phyloP scores from a whole-genome alignment of 345 rosid genomes.

The Syzygium oleosum region DNA sequence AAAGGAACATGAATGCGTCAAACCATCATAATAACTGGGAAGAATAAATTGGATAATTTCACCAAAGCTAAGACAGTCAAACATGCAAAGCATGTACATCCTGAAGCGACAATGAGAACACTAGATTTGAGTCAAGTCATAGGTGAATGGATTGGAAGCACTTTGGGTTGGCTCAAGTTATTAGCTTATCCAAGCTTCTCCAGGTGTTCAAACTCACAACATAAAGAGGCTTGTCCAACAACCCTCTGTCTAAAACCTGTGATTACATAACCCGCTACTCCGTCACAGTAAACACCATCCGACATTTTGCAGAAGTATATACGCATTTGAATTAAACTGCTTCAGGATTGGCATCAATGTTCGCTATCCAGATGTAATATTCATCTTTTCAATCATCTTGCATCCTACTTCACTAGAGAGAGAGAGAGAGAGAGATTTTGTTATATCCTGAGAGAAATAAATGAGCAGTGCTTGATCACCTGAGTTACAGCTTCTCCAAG shows the following conservation, averaged over 20 bases:
- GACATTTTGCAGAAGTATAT: not conserved
- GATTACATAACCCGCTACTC: not conserved
- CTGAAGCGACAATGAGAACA: not conserved
- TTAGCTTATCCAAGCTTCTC: not conserved
- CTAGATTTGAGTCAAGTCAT: not conserved
- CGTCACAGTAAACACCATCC: not conserved
- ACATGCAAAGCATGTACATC: not conserved
- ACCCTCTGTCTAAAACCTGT: not conserved
- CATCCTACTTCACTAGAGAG: not conserved
- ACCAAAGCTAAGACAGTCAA: not conserved
- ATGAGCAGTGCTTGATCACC: constrained; percentile 29
- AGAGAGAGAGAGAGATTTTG: not conserved
- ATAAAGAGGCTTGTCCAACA: not conserved
- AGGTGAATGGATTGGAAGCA: not conserved
- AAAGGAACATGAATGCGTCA: not conserved
- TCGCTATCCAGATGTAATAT: not conserved
- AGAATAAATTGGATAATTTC: not conserved
- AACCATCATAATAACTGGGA: not conserved
- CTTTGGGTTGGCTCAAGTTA: not conserved
- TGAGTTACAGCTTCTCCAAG: constrained; percentile 47
- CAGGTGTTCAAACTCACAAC: not conserved
- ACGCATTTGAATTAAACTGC: not conserved
- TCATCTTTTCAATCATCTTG: not conserved
- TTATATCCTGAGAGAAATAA: not conserved
- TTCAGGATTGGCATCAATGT: not conserved